phyloP scores from a whole-genome alignment of 2,329 filamentous ascomycete species.

The Cercospora sp. region DNA sequence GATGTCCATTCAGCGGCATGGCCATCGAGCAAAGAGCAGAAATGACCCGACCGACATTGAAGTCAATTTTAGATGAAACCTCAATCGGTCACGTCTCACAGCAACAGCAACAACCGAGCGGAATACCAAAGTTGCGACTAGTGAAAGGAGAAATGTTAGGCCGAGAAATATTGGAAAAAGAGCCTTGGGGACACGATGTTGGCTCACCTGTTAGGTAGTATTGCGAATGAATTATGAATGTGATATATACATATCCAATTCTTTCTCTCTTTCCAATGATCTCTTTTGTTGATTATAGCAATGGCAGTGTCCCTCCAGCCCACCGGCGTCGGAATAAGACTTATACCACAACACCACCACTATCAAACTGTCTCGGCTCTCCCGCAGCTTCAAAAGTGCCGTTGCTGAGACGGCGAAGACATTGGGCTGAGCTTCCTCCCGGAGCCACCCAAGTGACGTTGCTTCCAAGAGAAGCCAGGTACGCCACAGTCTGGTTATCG shows the following conservation, averaged over 20 bases:
- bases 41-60: slow-evolving; percentile 17
- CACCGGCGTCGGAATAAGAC: too few species aligned
- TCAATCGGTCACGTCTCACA: background rate
- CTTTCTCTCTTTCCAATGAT: background rate
- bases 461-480: slow-evolving; percentile 65
- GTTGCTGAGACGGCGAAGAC: slow-evolving; percentile 59
- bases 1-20: slow-evolving; percentile 21
- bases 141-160: background rate
- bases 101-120: background rate
- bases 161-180: background rate
- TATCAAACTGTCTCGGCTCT: slow-evolving; percentile 72
- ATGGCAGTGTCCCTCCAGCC: background rate
- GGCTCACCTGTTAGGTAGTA: background rate
- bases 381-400: slow-evolving; percentile 75
- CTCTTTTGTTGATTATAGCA: background rate
- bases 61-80: slow-evolving; percentile 13
- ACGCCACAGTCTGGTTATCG: slow-evolving; percentile 63
- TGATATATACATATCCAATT: background rate
- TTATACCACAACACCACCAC: slow-evolving; percentile 59
- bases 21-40: slow-evolving; percentile 18
- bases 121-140: background rate
- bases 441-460: slow-evolving; percentile 68
- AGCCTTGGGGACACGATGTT: background rate
- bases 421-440: slow-evolving; percentile 69
- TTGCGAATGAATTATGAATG: background rate